Base-by-base conservation (phyloP, 1,284 basidiomycete genomes). In the Wallemia mellicola region DNA sequence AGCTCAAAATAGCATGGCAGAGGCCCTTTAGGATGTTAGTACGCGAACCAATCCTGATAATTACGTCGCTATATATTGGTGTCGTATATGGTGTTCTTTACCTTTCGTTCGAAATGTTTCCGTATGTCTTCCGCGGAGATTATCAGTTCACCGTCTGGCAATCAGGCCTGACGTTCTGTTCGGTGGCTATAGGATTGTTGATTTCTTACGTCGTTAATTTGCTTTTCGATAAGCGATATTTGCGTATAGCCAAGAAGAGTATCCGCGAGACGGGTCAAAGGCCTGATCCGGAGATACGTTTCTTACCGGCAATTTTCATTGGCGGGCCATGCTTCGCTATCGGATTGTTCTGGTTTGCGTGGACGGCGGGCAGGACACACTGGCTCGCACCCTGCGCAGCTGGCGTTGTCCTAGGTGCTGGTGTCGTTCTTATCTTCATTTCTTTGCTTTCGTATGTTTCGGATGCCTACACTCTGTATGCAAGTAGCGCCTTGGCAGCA, bases 401-500 rank as follows among this genome's bases (percentile, higher is more conserved):
- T 7, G 55, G 55, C 24, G 24, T 57, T 2, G 24, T 25, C 5
- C 7, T 57, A 9, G 55, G 55, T 5, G 24, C 25, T 9, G 55
- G 55, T 24, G 27, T 62, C 48, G 57, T 59, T 7, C 54, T 60
- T 17, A 61, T 63, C 19, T 65, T 65, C 61, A 61, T 63, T 2
- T 60, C 74, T 28, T 67, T 77, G 24, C 75, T 75, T 28, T 75
- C 77, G 14, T 83, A 82, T 69, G 71, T 81, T 60, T 79, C 82
- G 74, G 79, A 80, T 63, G 71, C 75, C 1, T 81, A 80, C 66
- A 71, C 72, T 26, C 70, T 64, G 2, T 82, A 77, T 68, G 76
- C 77, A 62, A 81, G 81, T 0, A 80, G 78, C 24, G 82, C 82
- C 1, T 76, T 83, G 54, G 78, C 82, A 0, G 80, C 79, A 3